phyloP scores from a whole-genome alignment of 805 yeast species.

The Blastobotrys chiropterorum region DNA sequence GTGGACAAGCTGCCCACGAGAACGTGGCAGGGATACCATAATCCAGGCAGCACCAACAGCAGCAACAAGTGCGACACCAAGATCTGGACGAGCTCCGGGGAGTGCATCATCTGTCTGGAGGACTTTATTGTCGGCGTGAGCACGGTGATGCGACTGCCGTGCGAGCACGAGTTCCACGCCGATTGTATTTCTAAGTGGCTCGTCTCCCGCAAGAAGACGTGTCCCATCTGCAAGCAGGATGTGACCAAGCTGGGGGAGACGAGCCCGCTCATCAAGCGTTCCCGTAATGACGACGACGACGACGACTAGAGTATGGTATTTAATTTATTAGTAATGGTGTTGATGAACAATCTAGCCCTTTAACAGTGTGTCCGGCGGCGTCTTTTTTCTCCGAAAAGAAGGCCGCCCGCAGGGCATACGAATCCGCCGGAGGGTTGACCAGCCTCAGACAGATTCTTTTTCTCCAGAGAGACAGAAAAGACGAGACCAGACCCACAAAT shows the following conservation, averaged over 20 bases:
- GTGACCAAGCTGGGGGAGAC: conserved; percentile 21
- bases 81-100: conserved; percentile 40
- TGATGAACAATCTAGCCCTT: too few species aligned
- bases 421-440: too few species aligned
- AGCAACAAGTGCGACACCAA: conserved; percentile 22
- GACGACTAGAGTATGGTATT: too few species aligned
- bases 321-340: background rate
- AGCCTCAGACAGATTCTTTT: too few species aligned
- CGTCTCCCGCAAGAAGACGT: conserved; percentile 44
- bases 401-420: too few species aligned
- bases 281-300: background rate
- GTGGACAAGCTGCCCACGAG: conserved; percentile 35
- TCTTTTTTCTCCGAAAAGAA: too few species aligned
- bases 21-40: conserved; percentile 23
- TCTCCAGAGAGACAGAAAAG: too few species aligned
- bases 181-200: conserved; percentile 57
- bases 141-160: conserved; percentile 47
- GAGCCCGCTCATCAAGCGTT: conserved; percentile 8
- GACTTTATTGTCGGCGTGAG: conserved; percentile 43
- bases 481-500: too few species aligned
- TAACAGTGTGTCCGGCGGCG: too few species aligned
- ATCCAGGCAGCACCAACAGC: background rate
- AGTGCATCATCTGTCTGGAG: conserved; percentile 57
- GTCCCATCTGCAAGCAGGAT: conserved; percentile 54
- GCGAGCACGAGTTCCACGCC: conserved; percentile 57